Evolutionary conservation across 2,329 filamentous ascomycete species (phyloP).

Genomic region (Talaromyces rugulosus): DNA sequence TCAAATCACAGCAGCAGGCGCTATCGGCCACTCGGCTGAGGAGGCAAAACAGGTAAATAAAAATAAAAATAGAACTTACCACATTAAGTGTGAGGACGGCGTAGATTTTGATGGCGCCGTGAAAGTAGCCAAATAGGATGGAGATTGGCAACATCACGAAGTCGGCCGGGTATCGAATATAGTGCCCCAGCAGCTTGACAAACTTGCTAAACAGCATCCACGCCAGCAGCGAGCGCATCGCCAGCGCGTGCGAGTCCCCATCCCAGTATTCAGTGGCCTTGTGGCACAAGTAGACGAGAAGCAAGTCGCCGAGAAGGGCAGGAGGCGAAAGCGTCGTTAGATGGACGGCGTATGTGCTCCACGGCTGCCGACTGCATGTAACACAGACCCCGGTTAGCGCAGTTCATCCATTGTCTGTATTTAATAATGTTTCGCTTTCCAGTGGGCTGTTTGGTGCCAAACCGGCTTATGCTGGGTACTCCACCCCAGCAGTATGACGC

Average conservation of each 20-base stretch:
- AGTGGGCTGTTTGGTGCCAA: neutral
- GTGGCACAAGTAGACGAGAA: slow-evolving; percentile 66
- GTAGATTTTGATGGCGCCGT: slow-evolving; percentile 88
- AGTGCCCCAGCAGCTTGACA: slow-evolving; percentile 84
- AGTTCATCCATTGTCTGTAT: neutral
- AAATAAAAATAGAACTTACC: slow-evolving; percentile 53
- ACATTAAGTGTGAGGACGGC: slow-evolving; percentile 76
- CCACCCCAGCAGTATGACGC: neutral
- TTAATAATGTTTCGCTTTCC: neutral
- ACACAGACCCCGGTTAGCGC: neutral
- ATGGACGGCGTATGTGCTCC: slow-evolving; percentile 91
- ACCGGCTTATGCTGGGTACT: neutral
- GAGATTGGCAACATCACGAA: slow-evolving; percentile 77
- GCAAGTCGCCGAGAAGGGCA: slow-evolving; percentile 71
- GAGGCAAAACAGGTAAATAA: neutral
- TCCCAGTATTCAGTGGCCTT: slow-evolving; percentile 63
- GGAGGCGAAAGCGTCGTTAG: slow-evolving; percentile 89
- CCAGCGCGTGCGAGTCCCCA: slow-evolving; percentile 48
- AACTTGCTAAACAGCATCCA: slow-evolving; percentile 90
- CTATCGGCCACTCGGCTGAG: neutral
- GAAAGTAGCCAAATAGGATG: slow-evolving; percentile 85
- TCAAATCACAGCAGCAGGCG: neutral
- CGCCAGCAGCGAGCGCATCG: slow-evolving; percentile 59
- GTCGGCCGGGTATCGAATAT: slow-evolving; percentile 78
- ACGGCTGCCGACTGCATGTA: slow-evolving; percentile 70